These are phyloP conservation scores for Chamaenerion angustifolium DNA, from an alignment of 345 rosid species.

Conservation along the genomic window DNA sequence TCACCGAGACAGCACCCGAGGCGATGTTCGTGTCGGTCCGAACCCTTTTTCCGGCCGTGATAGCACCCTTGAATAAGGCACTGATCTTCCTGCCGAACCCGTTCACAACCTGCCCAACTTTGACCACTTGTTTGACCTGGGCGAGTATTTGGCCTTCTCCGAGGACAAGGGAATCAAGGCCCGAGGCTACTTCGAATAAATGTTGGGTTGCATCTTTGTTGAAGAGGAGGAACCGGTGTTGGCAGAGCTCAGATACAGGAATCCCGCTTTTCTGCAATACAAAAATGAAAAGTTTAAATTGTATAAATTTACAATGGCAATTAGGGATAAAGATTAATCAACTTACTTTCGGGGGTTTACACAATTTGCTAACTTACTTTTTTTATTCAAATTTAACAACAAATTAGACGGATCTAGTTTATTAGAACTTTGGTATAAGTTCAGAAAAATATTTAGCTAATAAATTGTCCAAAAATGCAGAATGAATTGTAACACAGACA, in stretches of 20 bases:
- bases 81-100: conserved; percentile 64
- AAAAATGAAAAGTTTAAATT: not conserved
- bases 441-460: too few relatives aligned
- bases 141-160: conserved; percentile 83
- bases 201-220: conserved; percentile 85
- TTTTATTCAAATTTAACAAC: too few relatives aligned
- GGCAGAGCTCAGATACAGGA: conserved; percentile 49
- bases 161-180: conserved; percentile 72
- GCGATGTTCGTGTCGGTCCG: conserved; percentile 63
- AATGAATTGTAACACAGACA: too few relatives aligned
- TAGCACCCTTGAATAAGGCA: conserved; percentile 63
- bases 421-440: too few relatives aligned
- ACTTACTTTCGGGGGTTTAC: too few relatives aligned
- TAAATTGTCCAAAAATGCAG: too few relatives aligned
- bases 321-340: too few relatives aligned
- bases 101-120: conserved; percentile 64
- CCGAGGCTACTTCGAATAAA: conserved; percentile 87
- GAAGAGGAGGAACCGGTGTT: conserved; percentile 69
- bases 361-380: too few relatives aligned
- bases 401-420: too few relatives aligned
- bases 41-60: conserved; percentile 61
- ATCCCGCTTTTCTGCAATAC: conserved; percentile 57
- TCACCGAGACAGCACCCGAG: conserved; percentile 69
- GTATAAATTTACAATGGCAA: too few relatives aligned
- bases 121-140: conserved; percentile 67